Percentiles rank a stretch among this genome's conserved stretches.
Evolutionary conservation across 2,329 filamentous ascomycete genomes (phyloP).

Genomic region (Escovopsis sp.): DNA sequence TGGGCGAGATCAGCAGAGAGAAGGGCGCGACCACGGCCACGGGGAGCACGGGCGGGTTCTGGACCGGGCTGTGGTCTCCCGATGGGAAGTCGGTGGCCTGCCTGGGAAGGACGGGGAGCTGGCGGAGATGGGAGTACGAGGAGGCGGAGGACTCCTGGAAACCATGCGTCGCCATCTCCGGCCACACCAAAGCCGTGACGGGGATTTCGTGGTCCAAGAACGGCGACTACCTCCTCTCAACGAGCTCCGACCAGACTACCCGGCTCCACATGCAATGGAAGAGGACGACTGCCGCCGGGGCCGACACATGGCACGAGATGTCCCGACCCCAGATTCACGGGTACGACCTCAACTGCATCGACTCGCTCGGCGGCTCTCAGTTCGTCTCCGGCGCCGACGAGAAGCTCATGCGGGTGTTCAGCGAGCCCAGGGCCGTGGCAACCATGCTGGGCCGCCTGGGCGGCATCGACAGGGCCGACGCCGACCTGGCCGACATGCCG

Average conservation of each 20-base stretch:
- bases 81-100: conserved; percentile 61
- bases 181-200: conserved; percentile 70
- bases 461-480: conserved; percentile 30
- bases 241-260: conserved; percentile 84
- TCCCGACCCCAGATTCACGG: conserved; percentile 92
- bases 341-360: conserved; percentile 93
- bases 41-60: conserved; percentile 89
- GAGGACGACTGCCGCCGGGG: conserved; percentile 13
- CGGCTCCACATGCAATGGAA: conserved; percentile 73
- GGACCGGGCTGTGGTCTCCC: conserved; percentile 87
- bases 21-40: conserved; percentile 96
- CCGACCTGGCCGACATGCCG: conserved; percentile 39
- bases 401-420: conserved; percentile 93
- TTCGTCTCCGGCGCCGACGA: conserved; percentile 96
- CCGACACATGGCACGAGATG: conserved; percentile 80
- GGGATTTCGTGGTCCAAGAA: conserved; percentile 72
- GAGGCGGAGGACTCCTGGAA: conserved; percentile 51
- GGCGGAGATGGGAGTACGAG: conserved; percentile 69
- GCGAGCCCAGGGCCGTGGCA: conserved; percentile 72
- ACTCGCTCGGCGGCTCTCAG: conserved; percentile 53
- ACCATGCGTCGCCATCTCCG: conserved; percentile 63
- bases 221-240: conserved; percentile 77
- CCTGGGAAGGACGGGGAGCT: conserved; percentile 82
- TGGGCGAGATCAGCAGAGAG: conserved; percentile 87
- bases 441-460: conserved; percentile 55